A percentile compares a stretch with the other conserved stretches of the same genome.
Evolutionary conservation across 208 protist genomes (phyloP).

Genomic region (Leishmania arabica): DNA sequence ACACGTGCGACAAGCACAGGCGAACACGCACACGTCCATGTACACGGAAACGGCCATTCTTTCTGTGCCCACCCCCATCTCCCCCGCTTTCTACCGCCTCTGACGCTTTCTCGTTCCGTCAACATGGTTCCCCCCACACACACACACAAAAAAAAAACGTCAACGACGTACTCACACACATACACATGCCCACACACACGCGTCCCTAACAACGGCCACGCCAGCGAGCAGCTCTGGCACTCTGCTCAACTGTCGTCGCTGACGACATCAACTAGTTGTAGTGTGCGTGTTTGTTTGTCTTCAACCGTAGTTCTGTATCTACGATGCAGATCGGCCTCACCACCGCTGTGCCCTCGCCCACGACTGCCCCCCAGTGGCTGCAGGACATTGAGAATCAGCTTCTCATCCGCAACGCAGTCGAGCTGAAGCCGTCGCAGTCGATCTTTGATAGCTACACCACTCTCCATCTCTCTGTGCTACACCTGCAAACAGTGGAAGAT

Average conservation of each 20-base stretch:
- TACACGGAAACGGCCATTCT: background rate
- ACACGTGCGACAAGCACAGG: background rate
- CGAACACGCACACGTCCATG: background rate
- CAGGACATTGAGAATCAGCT: slow-evolving; percentile 46
- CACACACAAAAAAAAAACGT: background rate
- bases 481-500: slow-evolving; percentile 35
- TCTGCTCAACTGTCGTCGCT: background rate
- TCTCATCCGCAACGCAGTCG: slow-evolving; percentile 51
- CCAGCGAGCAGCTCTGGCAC: background rate
- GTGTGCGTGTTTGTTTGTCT: background rate
- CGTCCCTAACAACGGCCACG: too few relatives aligned
- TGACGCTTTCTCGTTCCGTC: background rate
- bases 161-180: background rate
- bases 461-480: slow-evolving; percentile 39
- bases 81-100: background rate
- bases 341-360: background rate
- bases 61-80: background rate
- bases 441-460: slow-evolving; percentile 49
- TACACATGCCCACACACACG: background rate
- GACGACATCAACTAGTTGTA: background rate
- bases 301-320: background rate
- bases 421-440: slow-evolving; percentile 49
- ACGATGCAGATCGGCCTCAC: slow-evolving; percentile 16
- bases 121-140: background rate
- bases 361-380: slow-evolving; percentile 23